Evolutionary conservation across 2,329 filamentous ascomycete species (phyloP).

Genomic region (Ceratocystis cacaofunesta): DNA sequence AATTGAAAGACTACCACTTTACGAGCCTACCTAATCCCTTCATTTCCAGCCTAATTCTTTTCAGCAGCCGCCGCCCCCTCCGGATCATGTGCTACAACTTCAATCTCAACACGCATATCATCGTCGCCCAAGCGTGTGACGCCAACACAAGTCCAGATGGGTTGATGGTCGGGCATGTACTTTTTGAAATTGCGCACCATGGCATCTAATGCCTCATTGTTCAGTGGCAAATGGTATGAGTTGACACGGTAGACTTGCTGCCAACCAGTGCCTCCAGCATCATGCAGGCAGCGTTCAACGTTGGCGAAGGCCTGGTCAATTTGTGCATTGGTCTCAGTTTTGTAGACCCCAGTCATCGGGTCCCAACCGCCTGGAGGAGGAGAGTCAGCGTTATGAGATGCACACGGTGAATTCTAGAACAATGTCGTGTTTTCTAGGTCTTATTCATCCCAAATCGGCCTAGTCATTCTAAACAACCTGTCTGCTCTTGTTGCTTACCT

Average conservation of each 20-base stretch:
- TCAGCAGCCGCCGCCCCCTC: constrained; percentile 23
- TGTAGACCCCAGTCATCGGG: constrained; percentile 21
- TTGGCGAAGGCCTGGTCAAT: constrained; percentile 42
- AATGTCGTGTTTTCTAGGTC: background rate
- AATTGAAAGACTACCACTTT: too few species aligned
- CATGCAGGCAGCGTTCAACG: constrained; percentile 35
- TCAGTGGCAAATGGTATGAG: constrained; percentile 31
- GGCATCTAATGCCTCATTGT: constrained; percentile 26
- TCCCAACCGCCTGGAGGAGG: constrained; percentile 20
- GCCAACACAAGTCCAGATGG: constrained; percentile 39
- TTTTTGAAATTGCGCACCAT: constrained; percentile 35
- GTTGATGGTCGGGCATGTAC: constrained; percentile 37
- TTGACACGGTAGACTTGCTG: constrained; percentile 37
- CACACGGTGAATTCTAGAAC: background rate
- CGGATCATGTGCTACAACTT: constrained; percentile 35
- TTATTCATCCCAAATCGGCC: background rate
- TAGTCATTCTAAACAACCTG: too few species aligned
- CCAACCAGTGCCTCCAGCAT: constrained; percentile 42
- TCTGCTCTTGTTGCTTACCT: constrained; percentile 23
- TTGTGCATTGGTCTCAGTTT: constrained; percentile 28
- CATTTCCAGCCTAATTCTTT: background rate
- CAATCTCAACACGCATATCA: constrained; percentile 44
- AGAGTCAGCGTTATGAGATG: background rate
- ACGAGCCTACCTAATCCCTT: background rate
- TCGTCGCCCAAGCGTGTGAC: constrained; percentile 33